Evolutionary conservation across 1,284 basidiomycete species (phyloP).

Genomic region (Wolfiporia cocos): DNA sequence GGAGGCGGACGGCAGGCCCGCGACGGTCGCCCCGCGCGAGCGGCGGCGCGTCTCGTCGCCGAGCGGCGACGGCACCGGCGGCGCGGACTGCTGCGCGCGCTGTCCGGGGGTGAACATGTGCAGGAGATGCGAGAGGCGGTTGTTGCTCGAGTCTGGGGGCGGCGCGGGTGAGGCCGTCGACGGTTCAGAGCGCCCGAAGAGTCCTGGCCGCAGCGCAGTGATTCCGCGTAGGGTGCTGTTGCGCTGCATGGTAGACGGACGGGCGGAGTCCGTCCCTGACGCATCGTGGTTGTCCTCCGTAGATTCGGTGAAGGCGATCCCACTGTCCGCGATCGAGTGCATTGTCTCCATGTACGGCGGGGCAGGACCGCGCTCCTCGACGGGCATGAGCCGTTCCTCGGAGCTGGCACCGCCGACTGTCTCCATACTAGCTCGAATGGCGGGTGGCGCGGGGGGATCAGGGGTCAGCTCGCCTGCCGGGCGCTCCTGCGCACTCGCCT

Average conservation of each 20-base stretch:
- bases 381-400: not conserved
- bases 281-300: not conserved
- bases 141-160: not conserved
- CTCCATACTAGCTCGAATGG: constrained; percentile 16
- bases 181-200: constrained; percentile 6
- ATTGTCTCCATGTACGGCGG: constrained; percentile 62
- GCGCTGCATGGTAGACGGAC: not conserved
- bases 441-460: constrained; percentile 1
- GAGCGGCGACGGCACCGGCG: not conserved
- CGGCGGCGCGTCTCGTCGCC: not conserved
- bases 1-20: constrained; percentile 11
- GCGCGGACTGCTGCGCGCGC: not conserved
- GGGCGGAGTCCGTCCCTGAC: not conserved
- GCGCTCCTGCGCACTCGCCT: not conserved
- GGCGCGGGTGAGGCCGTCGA: not conserved
- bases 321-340: constrained; percentile 13
- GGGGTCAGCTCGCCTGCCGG: not conserved
- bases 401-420: constrained; percentile 14
- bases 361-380: constrained; percentile 41
- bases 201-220: not conserved
- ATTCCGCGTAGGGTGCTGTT: not conserved
- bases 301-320: constrained; percentile 7
- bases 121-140: constrained; percentile 2
- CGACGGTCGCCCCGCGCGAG: constrained; percentile 8
- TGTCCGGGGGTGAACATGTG: not conserved